Percentiles rank a stretch among this genome's conserved stretches.
Conservation (phyloP, 352 stramenopile species). For the Phytophthora fragariae region DNA sequence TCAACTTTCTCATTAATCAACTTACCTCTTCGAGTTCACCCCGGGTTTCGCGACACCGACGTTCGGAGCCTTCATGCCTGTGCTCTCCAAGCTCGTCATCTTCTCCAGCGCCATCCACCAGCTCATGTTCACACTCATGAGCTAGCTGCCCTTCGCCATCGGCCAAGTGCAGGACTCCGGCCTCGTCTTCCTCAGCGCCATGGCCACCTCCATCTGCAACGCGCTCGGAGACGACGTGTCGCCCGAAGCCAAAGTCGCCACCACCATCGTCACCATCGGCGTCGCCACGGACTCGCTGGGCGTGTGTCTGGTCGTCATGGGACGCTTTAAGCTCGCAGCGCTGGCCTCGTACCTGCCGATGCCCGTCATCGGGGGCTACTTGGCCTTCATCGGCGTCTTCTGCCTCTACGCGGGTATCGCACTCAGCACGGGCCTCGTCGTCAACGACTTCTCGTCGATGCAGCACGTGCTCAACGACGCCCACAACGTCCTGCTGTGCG, state of each 20-base stretch:
- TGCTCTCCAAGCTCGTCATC: constrained; percentile 95
- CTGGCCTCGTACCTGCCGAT: constrained; percentile 97
- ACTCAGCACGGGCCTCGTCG: constrained; percentile 85
- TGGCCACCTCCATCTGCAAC: constrained; percentile 90
- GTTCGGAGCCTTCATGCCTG: constrained; percentile 81
- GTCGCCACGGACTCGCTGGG: constrained; percentile 92
- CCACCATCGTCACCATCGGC: constrained; percentile 92
- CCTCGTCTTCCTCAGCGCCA: constrained; percentile 97
- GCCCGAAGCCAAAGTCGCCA: constrained; percentile 89
- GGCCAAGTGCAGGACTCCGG: constrained; percentile 98
- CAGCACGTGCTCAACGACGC: constrained; percentile 51
- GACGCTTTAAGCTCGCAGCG: constrained; percentile 91
- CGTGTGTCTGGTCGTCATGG: constrained; percentile 93
- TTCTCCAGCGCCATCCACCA: constrained; percentile 96
- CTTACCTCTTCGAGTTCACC: too few relatives aligned
- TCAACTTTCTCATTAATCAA: too few relatives aligned
- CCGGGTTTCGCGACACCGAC: too few relatives aligned
- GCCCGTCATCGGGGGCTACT: constrained; percentile 97
- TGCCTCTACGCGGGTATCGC: constrained; percentile 91
- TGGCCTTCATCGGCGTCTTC: constrained; percentile 97
- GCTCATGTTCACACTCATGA: constrained; percentile 86
- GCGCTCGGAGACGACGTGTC: constrained; percentile 64
- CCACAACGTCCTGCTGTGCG: constrained; percentile 76
- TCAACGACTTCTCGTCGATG: constrained; percentile 87
- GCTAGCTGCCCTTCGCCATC: too few relatives aligned